Evolutionary conservation across 1,139 yeast species (phyloP).

Genomic region (Sporopachydermia cereana): DNA sequence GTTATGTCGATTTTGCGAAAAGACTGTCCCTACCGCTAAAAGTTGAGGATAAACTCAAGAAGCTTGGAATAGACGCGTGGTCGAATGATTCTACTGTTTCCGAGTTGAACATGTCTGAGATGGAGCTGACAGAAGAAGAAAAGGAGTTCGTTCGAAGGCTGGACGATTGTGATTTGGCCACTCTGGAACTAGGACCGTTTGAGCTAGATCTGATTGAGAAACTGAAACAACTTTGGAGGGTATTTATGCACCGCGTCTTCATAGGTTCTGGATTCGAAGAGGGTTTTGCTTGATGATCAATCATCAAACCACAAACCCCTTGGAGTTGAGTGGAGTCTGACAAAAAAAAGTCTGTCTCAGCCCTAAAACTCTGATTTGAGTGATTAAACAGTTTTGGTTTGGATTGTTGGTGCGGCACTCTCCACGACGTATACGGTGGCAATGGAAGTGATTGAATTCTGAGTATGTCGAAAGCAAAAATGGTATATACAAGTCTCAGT

Average conservation of each 20-base stretch:
- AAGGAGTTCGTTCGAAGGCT: slow-evolving; percentile 13
- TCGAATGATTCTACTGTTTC: slow-evolving; percentile 11
- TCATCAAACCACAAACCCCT: too few species aligned
- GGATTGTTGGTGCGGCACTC: too few species aligned
- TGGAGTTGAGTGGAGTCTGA: too few species aligned
- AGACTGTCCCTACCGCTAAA: not conserved
- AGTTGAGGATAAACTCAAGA: slow-evolving; percentile 17
- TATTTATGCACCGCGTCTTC: not conserved
- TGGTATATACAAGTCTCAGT: too few species aligned
- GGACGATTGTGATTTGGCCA: not conserved
- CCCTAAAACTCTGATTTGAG: too few species aligned
- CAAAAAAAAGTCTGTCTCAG: too few species aligned
- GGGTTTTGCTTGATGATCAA: not conserved
- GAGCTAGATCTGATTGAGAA: slow-evolving; percentile 3
- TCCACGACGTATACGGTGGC: too few species aligned
- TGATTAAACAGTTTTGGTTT: too few species aligned
- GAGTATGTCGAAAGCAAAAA: too few species aligned
- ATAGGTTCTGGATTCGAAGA: slow-evolving; percentile 2
- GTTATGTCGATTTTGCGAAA: slow-evolving; percentile 1
- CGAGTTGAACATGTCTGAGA: not conserved
- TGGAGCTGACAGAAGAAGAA: slow-evolving; percentile 12
- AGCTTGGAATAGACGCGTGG: slow-evolving; percentile 28
- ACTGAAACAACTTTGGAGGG: not conserved
- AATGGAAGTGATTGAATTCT: too few species aligned
- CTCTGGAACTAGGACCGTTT: not conserved